Conservation (phyloP, 768 basidiomycete species). For the Mrakia gelida region DNA sequence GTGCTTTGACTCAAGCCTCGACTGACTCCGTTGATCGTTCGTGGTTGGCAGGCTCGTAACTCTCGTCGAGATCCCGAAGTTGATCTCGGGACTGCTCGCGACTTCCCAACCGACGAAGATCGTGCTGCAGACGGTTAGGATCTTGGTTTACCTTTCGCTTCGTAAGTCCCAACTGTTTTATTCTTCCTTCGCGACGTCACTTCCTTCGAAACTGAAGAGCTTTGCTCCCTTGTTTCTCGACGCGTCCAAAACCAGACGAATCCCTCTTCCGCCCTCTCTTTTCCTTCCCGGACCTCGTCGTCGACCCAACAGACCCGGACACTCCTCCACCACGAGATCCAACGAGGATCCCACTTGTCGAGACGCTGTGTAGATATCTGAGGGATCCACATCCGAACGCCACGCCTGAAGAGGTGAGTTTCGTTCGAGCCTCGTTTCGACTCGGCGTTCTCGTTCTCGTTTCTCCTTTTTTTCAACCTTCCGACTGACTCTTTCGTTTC, state of each 20-base stretch:
- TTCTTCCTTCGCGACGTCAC: neutral
- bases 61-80: conserved; percentile 2
- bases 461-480: neutral
- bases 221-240: no score
- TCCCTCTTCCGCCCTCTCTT: conserved; percentile 24
- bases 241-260: conserved; percentile 7
- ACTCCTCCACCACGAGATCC: conserved; percentile 6
- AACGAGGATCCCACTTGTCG: conserved; percentile 22
- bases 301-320: neutral
- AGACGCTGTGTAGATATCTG: conserved; percentile 23
- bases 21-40: no score
- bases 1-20: no score
- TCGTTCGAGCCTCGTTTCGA: neutral
- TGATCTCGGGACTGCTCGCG: neutral
- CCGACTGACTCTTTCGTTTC: conserved; percentile 3
- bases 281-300: conserved; percentile 20
- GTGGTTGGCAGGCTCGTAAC: neutral
- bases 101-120: conserved; percentile 5
- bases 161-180: neutral
- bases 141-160: conserved; percentile 11
- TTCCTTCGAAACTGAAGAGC: no score
- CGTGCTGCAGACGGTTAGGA: conserved; percentile 23
- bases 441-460: conserved; percentile 3
- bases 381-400: conserved; percentile 14
- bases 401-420: neutral